Conservation (phyloP, 805 yeast species). For the Ogataea paradorogensis region DNA sequence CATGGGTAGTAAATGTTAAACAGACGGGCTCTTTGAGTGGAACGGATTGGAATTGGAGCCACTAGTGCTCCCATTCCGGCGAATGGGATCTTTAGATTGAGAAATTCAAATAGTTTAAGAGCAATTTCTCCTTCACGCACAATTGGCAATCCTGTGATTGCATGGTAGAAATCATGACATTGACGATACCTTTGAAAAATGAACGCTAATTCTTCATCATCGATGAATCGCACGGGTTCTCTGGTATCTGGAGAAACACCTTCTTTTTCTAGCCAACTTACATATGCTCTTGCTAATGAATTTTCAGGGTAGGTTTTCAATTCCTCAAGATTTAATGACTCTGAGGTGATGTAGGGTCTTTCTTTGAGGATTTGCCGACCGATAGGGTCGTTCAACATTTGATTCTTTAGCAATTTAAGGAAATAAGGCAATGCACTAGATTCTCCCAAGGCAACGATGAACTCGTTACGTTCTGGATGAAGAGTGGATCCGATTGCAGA, state of each 20-base stretch:
- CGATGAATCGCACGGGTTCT: constrained; percentile 81
- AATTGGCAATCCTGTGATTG: constrained; percentile 85
- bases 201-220: constrained; percentile 86
- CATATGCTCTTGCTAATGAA: constrained; percentile 77
- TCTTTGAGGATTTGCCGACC: constrained; percentile 81
- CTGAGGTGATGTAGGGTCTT: constrained; percentile 78
- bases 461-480: constrained; percentile 73
- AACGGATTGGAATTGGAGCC: constrained; percentile 76
- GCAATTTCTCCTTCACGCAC: constrained; percentile 96
- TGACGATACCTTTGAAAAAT: constrained; percentile 93
- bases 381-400: constrained; percentile 70
- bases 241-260: constrained; percentile 94
- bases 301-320: constrained; percentile 59
- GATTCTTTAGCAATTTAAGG: constrained; percentile 56
- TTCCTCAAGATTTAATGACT: constrained; percentile 60
- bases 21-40: constrained; percentile 60
- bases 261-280: constrained; percentile 78
- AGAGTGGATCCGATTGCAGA: constrained; percentile 76
- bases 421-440: constrained; percentile 76
- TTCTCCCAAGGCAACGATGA: constrained; percentile 85
- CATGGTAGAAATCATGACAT: constrained; percentile 95
- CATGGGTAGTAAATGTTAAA: constrained; percentile 77
- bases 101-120: constrained; percentile 86
- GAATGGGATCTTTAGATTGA: constrained; percentile 92
- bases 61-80: constrained; percentile 89